Evolutionary conservation across 768 basidiomycete genomes (phyloP), one percentile per base, ranked within the genome.

Genomic region (Stropharia rugosoannulata): DNA sequence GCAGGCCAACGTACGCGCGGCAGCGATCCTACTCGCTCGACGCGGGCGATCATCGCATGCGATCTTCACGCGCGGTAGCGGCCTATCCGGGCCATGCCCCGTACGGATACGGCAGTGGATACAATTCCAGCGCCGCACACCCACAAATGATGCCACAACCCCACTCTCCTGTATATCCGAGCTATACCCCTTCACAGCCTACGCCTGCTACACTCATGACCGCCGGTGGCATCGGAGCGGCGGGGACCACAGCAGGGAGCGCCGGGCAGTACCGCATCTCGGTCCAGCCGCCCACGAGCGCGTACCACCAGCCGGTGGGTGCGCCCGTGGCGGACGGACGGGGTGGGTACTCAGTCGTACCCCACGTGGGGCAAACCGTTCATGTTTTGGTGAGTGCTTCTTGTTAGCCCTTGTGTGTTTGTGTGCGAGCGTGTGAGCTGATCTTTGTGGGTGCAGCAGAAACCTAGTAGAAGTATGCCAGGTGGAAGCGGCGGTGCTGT

Each of bases 241-340:
- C 29, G 42, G 42, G 18, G 42, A 43, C 42, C 12, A 43, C 42
- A 43, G 22, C 22, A 8, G 18, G 10, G 45, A 27, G 45, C 22
- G 29, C 42, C 5, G 22, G 45, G 8, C 16, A 29, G 16, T 29
- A 46, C 22, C 42, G 18, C 22, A 16, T 43, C 38, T n/a, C 16
- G 16, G 36, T 22, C 5, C 49, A 50, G 22, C 49, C 36, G 3
- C 50, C 39, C 2, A 16, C 29, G n/a, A 49, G 19, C 8, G 2
- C 15, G 2, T 29, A 22, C 16, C 16, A 22, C 42, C 54, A 52
- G 8, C 51, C 56, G 12, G 51, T 55, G 1, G 41, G 57, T 5
- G n/a, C 55, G 18, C 60, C 60, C 10, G 46, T 57, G 2, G 41
- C 55, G 5, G 57, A 61, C 35, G 56, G 60, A 4, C 35, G 47